Evolutionary conservation across 192 early-diverging fungal species (phyloP).

Genomic region (Phlyctochytrium planicorne): DNA sequence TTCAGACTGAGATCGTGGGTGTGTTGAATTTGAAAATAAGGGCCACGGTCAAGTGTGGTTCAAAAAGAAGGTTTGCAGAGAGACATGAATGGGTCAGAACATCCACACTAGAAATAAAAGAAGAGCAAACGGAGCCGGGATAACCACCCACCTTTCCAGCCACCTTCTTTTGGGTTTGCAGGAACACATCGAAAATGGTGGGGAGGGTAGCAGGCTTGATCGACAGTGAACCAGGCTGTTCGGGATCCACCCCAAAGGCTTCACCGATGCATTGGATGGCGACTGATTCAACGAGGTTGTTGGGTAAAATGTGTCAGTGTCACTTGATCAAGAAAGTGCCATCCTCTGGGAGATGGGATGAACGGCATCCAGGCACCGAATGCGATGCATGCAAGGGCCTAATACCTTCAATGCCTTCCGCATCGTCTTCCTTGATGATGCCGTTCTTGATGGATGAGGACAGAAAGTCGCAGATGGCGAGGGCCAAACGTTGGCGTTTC

Average conservation of each 20-base stretch:
- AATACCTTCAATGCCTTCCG: conserved; percentile 78
- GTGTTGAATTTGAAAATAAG: too few relatives aligned
- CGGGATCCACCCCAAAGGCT: conserved; percentile 83
- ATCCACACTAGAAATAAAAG: conserved; percentile 1
- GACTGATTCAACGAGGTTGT: conserved; percentile 42
- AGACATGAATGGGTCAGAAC: too few relatives aligned
- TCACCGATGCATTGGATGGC: conserved; percentile 95
- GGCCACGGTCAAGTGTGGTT: too few relatives aligned
- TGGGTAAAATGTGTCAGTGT: conserved; percentile 1
- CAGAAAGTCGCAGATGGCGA: conserved; percentile 83
- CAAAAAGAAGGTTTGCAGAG: too few relatives aligned
- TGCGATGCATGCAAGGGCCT: conserved; percentile 7
- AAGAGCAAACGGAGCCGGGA: neutral
- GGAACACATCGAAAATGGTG: conserved; percentile 88
- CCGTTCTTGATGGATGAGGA: conserved; percentile 64
- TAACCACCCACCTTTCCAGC: conserved; percentile 26
- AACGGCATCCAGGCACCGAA: neutral
- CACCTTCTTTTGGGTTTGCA: conserved; percentile 76
- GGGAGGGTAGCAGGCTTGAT: conserved; percentile 84
- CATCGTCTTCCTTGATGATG: conserved; percentile 72
- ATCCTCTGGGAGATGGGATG: neutral
- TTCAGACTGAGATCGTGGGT: neutral
- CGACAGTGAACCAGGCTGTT: conserved; percentile 63
- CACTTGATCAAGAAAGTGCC: neutral
- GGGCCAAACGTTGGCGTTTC: conserved; percentile 69